Evolutionary conservation across 108 stramenopile species (phyloP), one percentile per base, ranked within the genome.

Genomic region (Nannochloropsis oceanica): DNA sequence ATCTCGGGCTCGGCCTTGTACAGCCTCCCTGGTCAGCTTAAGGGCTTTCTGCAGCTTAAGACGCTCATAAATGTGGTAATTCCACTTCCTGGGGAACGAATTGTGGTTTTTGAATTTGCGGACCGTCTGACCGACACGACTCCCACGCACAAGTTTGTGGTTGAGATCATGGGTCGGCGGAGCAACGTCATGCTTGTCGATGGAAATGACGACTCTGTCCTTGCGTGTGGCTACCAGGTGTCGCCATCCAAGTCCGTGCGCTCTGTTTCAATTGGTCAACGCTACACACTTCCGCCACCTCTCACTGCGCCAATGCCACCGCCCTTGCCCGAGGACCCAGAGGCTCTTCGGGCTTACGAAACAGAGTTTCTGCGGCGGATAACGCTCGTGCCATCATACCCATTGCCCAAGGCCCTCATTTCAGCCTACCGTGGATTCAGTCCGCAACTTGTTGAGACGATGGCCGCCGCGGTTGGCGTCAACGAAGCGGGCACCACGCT

Each of bases 121-220:
- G 59, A 73, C 59, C 59, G 59, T 73, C 59, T 73, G 9, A 73
- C 59, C n/a, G 59, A n/a, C 0, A n/a, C 59, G 59, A n/a, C n/a
- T 73, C 59, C 59, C n/a, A 73, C 59, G n/a, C 59, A 73, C 59
- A 73, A 73, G 59, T n/a, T 73, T 5, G 59, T 73, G 18, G 83
- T 87, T 12, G 86, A 87, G 80, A 84, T 87, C 80, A 87, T 87
- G 83, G 82, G 82, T 22, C 83, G 86, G 44, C 50, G 86, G 11
- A 84, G 83, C 79, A 87, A 87, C 80, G 86, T 84, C 24, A 44
- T 84, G 43, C 43, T 84, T 25, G 83, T 80, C 12, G 73, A 34
- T 20, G 79, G 26, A 11, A 80, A 73, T 18, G 12, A n/a, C 25
- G 83, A 87, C 43, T 80, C 79, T 13, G 80, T 87, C 10, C 50